These are phyloP conservation scores for Kodamaea sp. DNA, from an alignment of 1,139 yeast species.

Conservation along the genomic window DNA sequence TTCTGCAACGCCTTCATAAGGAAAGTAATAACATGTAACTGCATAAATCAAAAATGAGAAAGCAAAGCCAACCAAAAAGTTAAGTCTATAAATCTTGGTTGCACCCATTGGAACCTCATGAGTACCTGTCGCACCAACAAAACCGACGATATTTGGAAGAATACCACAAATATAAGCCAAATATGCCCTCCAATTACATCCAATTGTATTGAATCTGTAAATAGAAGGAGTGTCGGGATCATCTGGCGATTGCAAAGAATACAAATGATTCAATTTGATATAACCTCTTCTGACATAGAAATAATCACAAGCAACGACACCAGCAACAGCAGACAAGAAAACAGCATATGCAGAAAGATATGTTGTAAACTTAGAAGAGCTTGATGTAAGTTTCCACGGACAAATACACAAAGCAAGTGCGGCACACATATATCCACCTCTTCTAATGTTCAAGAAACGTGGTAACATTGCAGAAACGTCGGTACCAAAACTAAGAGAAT, in stretches of 20 bases:
- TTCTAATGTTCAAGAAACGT: slow-evolving; percentile 57
- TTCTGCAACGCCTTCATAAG: slow-evolving; percentile 57
- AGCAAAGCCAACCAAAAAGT: slow-evolving; percentile 72
- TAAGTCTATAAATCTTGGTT: slow-evolving; percentile 62
- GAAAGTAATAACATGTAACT: slow-evolving; percentile 49
- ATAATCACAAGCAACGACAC: slow-evolving; percentile 76
- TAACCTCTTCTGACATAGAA: slow-evolving; percentile 73
- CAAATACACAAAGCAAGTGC: slow-evolving; percentile 71
- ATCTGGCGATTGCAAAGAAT: slow-evolving; percentile 39
- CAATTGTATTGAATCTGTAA: slow-evolving; percentile 60
- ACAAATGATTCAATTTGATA: slow-evolving; percentile 61
- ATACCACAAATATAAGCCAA: slow-evolving; percentile 72
- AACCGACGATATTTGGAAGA: slow-evolving; percentile 81
- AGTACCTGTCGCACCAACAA: slow-evolving; percentile 74
- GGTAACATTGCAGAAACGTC: slow-evolving; percentile 86
- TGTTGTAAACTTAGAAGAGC: slow-evolving; percentile 75
- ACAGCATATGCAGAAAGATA: slow-evolving; percentile 84
- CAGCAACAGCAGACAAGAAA: slow-evolving; percentile 82
- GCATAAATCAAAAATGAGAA: slow-evolving; percentile 52
- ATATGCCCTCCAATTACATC: slow-evolving; percentile 80
- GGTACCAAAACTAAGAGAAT: slow-evolving; percentile 86
- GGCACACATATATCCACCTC: slow-evolving; percentile 82
- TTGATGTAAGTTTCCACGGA: slow-evolving; percentile 82
- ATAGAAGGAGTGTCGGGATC: slow-evolving; percentile 27
- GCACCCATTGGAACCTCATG: slow-evolving; percentile 76